Evolutionary conservation across 805 yeast species (phyloP), one percentile per base, ranked within the genome.

Genomic region (Ogataea haglerorum): DNA sequence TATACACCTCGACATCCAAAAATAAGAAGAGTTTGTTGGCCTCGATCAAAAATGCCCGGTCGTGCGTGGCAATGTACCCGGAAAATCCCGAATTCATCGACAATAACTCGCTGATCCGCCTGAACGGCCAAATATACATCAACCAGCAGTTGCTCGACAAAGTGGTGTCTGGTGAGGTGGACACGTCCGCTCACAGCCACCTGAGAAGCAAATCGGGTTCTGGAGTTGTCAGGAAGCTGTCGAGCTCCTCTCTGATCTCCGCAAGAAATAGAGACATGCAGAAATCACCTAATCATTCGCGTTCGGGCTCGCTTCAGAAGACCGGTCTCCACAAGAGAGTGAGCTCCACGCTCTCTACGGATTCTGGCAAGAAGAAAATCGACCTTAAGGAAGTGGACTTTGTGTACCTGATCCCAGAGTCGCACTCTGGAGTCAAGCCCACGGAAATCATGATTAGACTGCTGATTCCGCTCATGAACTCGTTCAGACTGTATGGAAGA

Each of bases 371-470:
- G 33, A 47, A 41, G n/a, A 53, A 53, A 17, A 46, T 56, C 14
- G 44, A 45, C 7, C 39, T 64, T 9, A 38, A 51, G 12, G 45
- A 40, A 26, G 59, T 66, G 2, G 56, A 57, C 31, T 47, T 65
- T 19, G 45, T 60, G 39, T 63, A 63, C 33, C 18, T 65, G 15
- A 78, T 85, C 70, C 93, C 95, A 3, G 78, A 75, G 39, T 57
- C 75, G 18, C 95, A 85, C 60, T 80, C 82, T 3, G 85, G 86
- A 29, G 91, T 85, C 21, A 71, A 75, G 33, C 80, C 81, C 13
- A 73, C 78, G 35, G 93, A 85, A 56, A 85, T 85, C 12, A 78
- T 83, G 78, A 75, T 85, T 31, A 66, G 95, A 45, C 71, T 78
- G 53, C 66, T 82, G 46, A 70, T 85, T 23, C 91, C 88, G 34